phyloP scores from a whole-genome alignment of 257 asterid genomes.

The Forsythia suspensa region DNA sequence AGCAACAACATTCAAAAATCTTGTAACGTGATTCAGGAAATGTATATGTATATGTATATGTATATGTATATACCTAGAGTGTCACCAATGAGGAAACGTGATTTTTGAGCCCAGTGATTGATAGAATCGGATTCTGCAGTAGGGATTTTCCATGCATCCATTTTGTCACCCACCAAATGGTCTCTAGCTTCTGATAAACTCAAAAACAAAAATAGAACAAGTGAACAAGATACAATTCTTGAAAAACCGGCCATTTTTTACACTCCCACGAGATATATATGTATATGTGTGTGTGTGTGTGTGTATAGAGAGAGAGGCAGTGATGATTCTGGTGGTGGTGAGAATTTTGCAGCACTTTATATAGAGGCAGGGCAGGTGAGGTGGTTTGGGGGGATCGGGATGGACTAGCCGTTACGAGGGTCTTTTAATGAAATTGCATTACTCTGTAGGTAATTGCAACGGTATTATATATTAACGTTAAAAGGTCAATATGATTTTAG shows the following conservation, averaged over 20 bases:
- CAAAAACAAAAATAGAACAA: background rate
- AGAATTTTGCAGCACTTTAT: too few species aligned
- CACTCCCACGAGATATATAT: background rate
- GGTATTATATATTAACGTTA: too few species aligned
- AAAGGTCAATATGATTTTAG: too few species aligned
- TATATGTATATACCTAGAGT: slow-evolving; percentile 26
- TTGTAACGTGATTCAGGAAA: background rate
- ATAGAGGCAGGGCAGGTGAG: too few species aligned
- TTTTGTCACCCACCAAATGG: slow-evolving; percentile 22
- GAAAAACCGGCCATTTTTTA: slow-evolving; percentile 15
- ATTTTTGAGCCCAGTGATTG: slow-evolving; percentile 32
- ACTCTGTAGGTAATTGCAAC: background rate
- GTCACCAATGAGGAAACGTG: slow-evolving; percentile 34
- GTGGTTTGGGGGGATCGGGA: too few species aligned
- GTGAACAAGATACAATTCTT: background rate
- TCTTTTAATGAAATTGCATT: background rate
- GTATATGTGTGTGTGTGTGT: too few species aligned
- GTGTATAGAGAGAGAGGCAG: background rate
- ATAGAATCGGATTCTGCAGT: slow-evolving; percentile 28
- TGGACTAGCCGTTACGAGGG: background rate
- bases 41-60: too few species aligned
- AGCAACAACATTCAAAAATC: background rate
- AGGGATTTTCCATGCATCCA: slow-evolving; percentile 31
- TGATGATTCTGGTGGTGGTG: background rate
- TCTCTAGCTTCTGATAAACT: slow-evolving; percentile 32